A percentile compares a stretch with the other conserved stretches of the same genome.
These are phyloP conservation scores for Gilbertella persicaria DNA, from an alignment of 371 early-diverging fungal species.

Conservation along the genomic window DNA sequence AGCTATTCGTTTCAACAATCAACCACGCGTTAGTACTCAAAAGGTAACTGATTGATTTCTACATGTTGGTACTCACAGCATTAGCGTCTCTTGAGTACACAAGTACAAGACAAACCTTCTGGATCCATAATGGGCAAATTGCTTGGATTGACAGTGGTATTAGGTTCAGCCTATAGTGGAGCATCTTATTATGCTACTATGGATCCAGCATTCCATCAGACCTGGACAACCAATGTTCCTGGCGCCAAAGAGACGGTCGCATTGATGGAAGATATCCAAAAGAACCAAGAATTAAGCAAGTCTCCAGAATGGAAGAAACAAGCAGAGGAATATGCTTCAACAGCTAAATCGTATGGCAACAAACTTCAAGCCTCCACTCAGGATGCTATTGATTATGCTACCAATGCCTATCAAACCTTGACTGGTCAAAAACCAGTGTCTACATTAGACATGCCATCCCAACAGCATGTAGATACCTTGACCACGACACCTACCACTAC, in stretches of 20 bases:
- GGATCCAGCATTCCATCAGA: slow-evolving; percentile 13
- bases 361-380: slow-evolving; percentile 25
- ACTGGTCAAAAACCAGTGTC: slow-evolving; percentile 25
- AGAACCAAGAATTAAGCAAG: slow-evolving; percentile 18
- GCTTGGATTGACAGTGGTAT: slow-evolving; percentile 5
- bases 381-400: slow-evolving; percentile 27
- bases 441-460: slow-evolving; percentile 1
- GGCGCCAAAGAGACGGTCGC: slow-evolving; percentile 21
- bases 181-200: slow-evolving; percentile 17
- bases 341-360: slow-evolving; percentile 14
- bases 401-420: slow-evolving; percentile 23
- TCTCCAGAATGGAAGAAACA: slow-evolving; percentile 12
- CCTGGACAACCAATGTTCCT: slow-evolving; percentile 21
- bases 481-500: no score
- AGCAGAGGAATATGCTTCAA: slow-evolving; percentile 19
- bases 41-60: no score
- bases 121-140: not conserved
- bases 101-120: no score
- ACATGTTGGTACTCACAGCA: no score
- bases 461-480: not conserved
- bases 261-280: slow-evolving; percentile 21
- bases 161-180: slow-evolving; percentile 14
- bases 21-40: no score
- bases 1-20: no score
- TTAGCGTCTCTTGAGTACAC: no score